Evolutionary conservation across 371 early-diverging fungal genomes (phyloP).

Genomic region (Lichtheimia hyalospora): DNA sequence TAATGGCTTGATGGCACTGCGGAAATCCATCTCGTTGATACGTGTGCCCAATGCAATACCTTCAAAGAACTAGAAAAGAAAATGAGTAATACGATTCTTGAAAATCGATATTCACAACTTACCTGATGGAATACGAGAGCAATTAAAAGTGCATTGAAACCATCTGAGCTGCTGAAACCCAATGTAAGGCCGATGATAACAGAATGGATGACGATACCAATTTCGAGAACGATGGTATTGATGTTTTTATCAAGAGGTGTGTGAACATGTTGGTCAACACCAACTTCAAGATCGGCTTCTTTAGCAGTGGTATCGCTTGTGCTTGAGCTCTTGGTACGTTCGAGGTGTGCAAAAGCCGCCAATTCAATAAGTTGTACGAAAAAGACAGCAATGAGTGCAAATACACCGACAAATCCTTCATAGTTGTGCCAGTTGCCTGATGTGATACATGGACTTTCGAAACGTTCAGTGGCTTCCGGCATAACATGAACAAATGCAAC

Average conservation of each 20-base stretch:
- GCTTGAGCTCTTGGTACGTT: background rate
- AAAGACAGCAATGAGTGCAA: conserved; percentile 49
- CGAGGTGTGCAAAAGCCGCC: conserved; percentile 27
- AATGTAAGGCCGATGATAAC: conserved; percentile 85
- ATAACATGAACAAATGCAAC: conserved; percentile 53
- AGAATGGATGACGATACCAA: conserved; percentile 85
- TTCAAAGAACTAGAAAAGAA: conserved; percentile 46
- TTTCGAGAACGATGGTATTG: conserved; percentile 70
- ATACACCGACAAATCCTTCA: conserved; percentile 44
- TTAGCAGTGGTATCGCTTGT: background rate
- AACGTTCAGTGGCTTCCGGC: conserved; percentile 39
- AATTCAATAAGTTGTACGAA: conserved; percentile 42
- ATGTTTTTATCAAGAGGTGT: conserved; percentile 36
- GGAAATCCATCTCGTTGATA: conserved; percentile 42
- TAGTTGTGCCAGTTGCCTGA: conserved; percentile 32
- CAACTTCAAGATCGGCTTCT: conserved; percentile 4
- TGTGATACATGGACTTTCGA: conserved; percentile 41
- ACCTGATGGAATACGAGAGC: conserved; percentile 90
- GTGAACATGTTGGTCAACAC: background rate
- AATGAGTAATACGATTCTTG: background rate
- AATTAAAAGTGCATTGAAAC: conserved; percentile 69
- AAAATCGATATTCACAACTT: conserved; percentile 5
- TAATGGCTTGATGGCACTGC: conserved; percentile 18
- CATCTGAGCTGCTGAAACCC: conserved; percentile 63
- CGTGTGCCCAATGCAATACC: conserved; percentile 56